Conservation (phyloP, 1,284 basidiomycete species). For the Wallemia hederae region DNA sequence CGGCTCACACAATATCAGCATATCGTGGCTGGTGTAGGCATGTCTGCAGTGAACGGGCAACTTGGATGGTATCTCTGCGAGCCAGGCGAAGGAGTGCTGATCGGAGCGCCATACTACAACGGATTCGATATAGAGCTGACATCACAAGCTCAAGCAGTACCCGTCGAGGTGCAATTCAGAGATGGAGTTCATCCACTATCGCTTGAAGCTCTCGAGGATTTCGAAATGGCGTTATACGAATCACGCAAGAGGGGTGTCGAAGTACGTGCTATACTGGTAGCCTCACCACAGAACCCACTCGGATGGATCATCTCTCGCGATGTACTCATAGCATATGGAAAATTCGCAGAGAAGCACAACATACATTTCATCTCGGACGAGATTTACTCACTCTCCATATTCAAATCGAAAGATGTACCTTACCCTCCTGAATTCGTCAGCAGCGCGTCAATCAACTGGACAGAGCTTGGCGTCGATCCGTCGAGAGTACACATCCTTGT, state of each 20-base stretch:
- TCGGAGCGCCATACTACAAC: constrained; percentile 14
- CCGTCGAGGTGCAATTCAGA: constrained; percentile 13
- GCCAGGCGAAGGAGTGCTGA: constrained; percentile 17
- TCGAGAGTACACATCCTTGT: constrained; percentile 4
- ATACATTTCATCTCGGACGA: constrained; percentile 20
- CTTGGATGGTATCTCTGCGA: constrained; percentile 12
- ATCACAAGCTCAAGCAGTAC: constrained; percentile 9
- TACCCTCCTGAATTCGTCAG: not conserved
- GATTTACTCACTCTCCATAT: constrained; percentile 19
- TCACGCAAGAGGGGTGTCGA: constrained; percentile 4
- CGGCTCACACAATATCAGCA: not conserved
- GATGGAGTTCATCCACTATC: constrained; percentile 7
- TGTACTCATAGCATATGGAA: constrained; percentile 17
- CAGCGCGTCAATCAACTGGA: not conserved
- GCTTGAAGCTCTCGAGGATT: constrained; percentile 2
- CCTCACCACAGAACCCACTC: constrained; percentile 18
- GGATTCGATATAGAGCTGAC: constrained; percentile 11
- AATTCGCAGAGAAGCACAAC: constrained; percentile 18
- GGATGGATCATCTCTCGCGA: constrained; percentile 16
- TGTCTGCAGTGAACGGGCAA: not conserved
- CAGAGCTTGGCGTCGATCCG: not conserved
- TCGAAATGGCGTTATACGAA: constrained; percentile 4
- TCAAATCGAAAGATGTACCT: constrained; percentile 6
- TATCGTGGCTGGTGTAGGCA: not conserved
- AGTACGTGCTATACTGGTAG: constrained; percentile 5